Evolutionary conservation across 2,329 filamentous ascomycete genomes (phyloP), one percentile per base, ranked within the genome.

Genomic region (Epichloe uncinata): DNA sequence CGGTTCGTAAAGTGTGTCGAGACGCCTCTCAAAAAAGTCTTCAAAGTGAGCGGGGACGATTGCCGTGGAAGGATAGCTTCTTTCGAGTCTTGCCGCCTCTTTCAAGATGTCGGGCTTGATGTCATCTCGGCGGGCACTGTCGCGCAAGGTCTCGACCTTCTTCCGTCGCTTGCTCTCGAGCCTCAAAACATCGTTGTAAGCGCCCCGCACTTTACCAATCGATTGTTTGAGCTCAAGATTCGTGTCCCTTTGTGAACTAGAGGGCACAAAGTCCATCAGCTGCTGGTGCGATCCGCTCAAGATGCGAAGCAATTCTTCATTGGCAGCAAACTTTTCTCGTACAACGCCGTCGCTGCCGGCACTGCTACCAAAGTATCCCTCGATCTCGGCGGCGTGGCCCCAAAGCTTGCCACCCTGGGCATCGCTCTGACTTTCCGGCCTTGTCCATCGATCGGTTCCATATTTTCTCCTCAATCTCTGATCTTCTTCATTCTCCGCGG

Each of bases 21-120:
- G 76, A 1, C 89, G 81, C 56, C 82, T 77, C 59, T 95, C 87
- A 56, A 97, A 96, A 44, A 97, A 84, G 48, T 82, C 79, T 60
- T 98, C 93, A 60, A 98, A 97, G 59, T 96, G 89, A 3, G 86
- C 85, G 0, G 91, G 83, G 47, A 88, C 85, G 47, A 98, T 84
- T 11, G 82, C 79, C 37, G 90, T 89, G 67, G 86, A 86, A 0
- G 89, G 87, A 54, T 88, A 91, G 52, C 86, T 83, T 43, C 90
- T 81, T 68, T 97, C 93, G 12, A 97, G 73, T 8, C 89, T 81
- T 36, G 85, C 83, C 2, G 90, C 84, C 72, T 97, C 90, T 45
- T 78, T 78, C 20, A 95, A 73, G 4, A 98, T 84, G 46, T 89
- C 87, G 0, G 80, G 77, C 59, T 89, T 89, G 58, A 97, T 90